Conservation (phyloP, 345 rosid genomes). For the Capsella bursapastoris region DNA sequence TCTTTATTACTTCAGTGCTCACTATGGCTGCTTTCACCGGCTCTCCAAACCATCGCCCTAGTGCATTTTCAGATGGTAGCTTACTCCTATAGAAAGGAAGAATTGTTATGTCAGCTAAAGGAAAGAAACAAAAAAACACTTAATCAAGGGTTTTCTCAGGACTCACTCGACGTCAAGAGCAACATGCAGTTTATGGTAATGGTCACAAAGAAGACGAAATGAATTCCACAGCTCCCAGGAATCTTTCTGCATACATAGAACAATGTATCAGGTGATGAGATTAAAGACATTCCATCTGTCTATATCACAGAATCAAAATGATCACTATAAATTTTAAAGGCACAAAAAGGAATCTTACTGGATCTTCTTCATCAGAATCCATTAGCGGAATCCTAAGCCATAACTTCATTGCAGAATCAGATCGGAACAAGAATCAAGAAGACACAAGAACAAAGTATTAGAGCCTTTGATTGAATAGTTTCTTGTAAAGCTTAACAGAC, state of each 20-base stretch:
- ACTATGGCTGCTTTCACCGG: constrained; percentile 71
- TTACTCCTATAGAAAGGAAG: not conserved
- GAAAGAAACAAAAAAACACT: not conserved
- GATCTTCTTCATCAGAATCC: constrained; percentile 49
- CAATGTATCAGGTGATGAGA: not conserved
- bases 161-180: constrained; percentile 82
- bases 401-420: constrained; percentile 13
- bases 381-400: constrained; percentile 38
- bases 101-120: not conserved
- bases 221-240: constrained; percentile 89
- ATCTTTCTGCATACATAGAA: constrained; percentile 54
- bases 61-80: constrained; percentile 67
- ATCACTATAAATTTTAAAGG: not conserved
- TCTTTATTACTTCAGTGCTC: constrained; percentile 55
- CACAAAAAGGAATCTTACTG: constrained; percentile 51
- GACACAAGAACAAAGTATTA: not conserved
- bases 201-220: constrained; percentile 82
- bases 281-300: no score
- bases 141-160: constrained; percentile 19
- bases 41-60: constrained; percentile 88
- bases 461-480: not conserved
- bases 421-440: not conserved
- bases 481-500: not conserved
- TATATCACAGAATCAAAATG: no score
- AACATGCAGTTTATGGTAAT: constrained; percentile 66